Evolutionary conservation across 2,329 filamentous ascomycete species (phyloP), one percentile per base, ranked within the genome.

Genomic region (Colletotrichum caudatum): DNA sequence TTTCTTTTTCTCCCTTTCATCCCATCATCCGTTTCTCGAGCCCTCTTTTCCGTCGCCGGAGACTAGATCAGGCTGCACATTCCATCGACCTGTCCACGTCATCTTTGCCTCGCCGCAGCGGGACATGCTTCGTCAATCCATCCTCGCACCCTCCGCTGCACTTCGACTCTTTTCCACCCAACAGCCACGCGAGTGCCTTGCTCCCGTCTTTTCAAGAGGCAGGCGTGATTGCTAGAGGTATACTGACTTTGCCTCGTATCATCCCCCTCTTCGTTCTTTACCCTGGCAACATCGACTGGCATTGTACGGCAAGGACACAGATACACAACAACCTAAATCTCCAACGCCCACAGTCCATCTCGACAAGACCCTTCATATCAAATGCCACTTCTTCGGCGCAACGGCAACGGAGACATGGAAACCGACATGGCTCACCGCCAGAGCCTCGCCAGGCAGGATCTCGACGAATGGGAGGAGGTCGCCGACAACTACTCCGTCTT

Each of bases 381-480:
- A 16, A 5, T n/a, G 1, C 7, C 8, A 20, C 23, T n/a, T 11
- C 16, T 20, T 11, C 26, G 8, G 14, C 33, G 16, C 37, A n/a
- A 51, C 29, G 16, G 16, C 23, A 16, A 6, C 37, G 23, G n/a
- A 23, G n/a, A 41, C 20, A 18, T 2, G 33, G 16, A 41, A 20
- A 8, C 7, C n/a, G 39, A 39, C 23, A 66, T 71, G 66, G 61
- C 56, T 16, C 23, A 18, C 14, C 11, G 29, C 23, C 41, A 66
- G 35, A 62, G 37, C 35, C 51, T 23, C 16, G 23, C 50, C 16
- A 64, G 41, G 20, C 37, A 35, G 18, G 41, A 6, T 23, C 74
- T 77, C n/a, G 58, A 74, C 2, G 77, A 75, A 37, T 79, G 78
- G 78, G 74, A 79, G 63, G 74, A 77, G 20, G 65, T 79, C 5